Evolutionary conservation across 495 filamentous ascomycete genomes (phyloP).

Genomic region (Penicillium turbatum): DNA sequence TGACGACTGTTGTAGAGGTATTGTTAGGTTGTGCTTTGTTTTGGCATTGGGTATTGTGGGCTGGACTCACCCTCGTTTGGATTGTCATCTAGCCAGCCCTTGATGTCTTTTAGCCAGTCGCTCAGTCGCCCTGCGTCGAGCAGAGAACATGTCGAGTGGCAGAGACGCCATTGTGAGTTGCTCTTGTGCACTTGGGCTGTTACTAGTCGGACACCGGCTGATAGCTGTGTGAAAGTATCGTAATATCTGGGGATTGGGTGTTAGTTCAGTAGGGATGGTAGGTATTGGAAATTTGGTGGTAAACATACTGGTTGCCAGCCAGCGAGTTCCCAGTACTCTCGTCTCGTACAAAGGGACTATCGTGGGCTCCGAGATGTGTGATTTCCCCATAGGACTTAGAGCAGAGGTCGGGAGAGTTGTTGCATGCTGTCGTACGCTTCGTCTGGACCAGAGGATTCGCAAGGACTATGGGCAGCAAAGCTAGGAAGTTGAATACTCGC

Average conservation of each 20-base stretch:
- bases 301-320: slow-evolving; percentile 59
- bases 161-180: slow-evolving; percentile 56
- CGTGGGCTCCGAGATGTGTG: slow-evolving; percentile 61
- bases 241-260: slow-evolving; percentile 45
- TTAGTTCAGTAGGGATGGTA: neutral
- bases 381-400: slow-evolving; percentile 56
- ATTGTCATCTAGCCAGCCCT: slow-evolving; percentile 63
- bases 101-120: slow-evolving; percentile 59
- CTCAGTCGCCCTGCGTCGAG: slow-evolving; percentile 64
- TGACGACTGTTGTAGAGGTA: slow-evolving; percentile 50
- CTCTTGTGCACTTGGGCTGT: slow-evolving; percentile 65
- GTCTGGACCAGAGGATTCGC: slow-evolving; percentile 23
- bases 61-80: slow-evolving; percentile 55
- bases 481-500: slow-evolving; percentile 27
- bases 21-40: neutral
- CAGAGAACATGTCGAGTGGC: slow-evolving; percentile 59
- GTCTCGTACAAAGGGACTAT: slow-evolving; percentile 56
- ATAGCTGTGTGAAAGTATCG: slow-evolving; percentile 67
- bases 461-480: slow-evolving; percentile 30
- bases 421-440: slow-evolving; percentile 48
- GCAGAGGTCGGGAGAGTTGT: slow-evolving; percentile 60
- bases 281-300: neutral
- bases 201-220: slow-evolving; percentile 66
- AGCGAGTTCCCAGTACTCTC: slow-evolving; percentile 47
- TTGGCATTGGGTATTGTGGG: neutral